phyloP scores from a whole-genome alignment of 1,284 basidiomycete genomes.

The Exobasidium rhododendri region DNA sequence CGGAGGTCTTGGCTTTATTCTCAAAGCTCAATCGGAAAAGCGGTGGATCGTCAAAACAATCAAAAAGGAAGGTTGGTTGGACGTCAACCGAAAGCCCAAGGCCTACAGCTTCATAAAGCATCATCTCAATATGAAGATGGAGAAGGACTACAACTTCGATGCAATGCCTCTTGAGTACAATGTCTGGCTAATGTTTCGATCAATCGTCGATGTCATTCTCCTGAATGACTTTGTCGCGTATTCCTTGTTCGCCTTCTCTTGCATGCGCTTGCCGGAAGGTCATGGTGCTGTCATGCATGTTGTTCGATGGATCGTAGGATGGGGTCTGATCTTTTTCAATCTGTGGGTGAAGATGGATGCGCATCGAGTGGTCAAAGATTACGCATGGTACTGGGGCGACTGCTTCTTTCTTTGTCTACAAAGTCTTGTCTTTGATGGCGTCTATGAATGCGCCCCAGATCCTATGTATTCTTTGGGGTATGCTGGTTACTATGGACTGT shows the following conservation, averaged over 20 bases:
- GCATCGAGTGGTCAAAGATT: conserved; percentile 85
- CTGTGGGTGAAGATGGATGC: conserved; percentile 98
- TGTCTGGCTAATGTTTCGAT: conserved; percentile 83
- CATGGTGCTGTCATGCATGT: conserved; percentile 72
- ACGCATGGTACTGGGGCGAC: conserved; percentile 90
- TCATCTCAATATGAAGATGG: conserved; percentile 87
- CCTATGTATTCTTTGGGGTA: conserved; percentile 68
- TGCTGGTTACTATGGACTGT: conserved; percentile 82
- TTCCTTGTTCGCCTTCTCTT: conserved; percentile 78
- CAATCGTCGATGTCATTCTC: conserved; percentile 89
- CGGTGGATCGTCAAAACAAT: conserved; percentile 85
- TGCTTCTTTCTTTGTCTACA: conserved; percentile 76
- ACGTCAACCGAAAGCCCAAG: conserved; percentile 65
- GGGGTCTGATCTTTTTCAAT: conserved; percentile 85
- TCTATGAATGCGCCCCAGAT: conserved; percentile 84
- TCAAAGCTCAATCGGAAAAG: conserved; percentile 89
- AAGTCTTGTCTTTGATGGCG: conserved; percentile 91
- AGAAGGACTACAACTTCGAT: conserved; percentile 85
- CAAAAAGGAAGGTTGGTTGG: conserved; percentile 79
- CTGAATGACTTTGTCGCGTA: conserved; percentile 87
- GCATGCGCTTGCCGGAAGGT: conserved; percentile 70
- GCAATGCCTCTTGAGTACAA: conserved; percentile 58
- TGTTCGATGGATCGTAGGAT: conserved; percentile 80
- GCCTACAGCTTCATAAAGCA: conserved; percentile 76
- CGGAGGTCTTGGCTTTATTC: conserved; percentile 84